Conservation (phyloP, 345 rosid species). For the Hibiscus tridactylites region DNA sequence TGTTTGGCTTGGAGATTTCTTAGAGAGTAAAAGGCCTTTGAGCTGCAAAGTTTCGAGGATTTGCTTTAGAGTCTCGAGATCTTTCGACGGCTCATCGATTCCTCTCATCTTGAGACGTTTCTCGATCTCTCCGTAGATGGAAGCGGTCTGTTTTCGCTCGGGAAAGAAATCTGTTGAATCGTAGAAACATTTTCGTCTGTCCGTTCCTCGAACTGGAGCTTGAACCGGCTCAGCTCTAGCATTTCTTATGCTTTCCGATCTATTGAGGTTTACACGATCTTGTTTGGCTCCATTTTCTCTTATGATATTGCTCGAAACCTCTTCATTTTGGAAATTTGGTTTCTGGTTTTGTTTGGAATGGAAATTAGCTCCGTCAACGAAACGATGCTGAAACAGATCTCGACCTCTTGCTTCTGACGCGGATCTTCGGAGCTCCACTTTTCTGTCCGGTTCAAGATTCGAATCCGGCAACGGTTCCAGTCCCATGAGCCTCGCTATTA, state of each 20-base stretch:
- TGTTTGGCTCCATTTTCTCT: constrained; percentile 22
- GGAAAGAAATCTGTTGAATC: constrained; percentile 86
- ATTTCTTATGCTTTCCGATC: constrained; percentile 28
- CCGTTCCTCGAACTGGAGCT: constrained; percentile 29
- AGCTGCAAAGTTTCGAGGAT: constrained; percentile 83
- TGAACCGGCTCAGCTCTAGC: constrained; percentile 37
- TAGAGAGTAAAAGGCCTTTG: constrained; percentile 81
- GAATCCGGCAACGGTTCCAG: constrained; percentile 60
- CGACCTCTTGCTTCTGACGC: constrained; percentile 85
- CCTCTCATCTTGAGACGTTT: constrained; percentile 57
- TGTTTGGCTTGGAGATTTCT: constrained; percentile 21
- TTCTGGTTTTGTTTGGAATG: constrained; percentile 31
- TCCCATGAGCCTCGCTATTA: constrained; percentile 91
- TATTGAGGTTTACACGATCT: constrained; percentile 11
- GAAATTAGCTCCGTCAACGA: constrained; percentile 44
- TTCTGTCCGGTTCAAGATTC: constrained; percentile 36
- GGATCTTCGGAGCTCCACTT: constrained; percentile 73
- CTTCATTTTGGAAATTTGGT: constrained; percentile 14
- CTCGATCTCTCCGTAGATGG: constrained; percentile 54
- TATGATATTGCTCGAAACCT: constrained; percentile 11
- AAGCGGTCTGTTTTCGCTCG: constrained; percentile 42
- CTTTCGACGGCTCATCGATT: constrained; percentile 63
- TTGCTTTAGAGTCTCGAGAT: constrained; percentile 82
- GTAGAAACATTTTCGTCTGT: constrained; percentile 49
- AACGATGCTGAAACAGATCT: constrained; percentile 46